Percentiles rank a stretch among this genome's conserved stretches.
These are phyloP conservation scores for Conticribra guillardii DNA, from an alignment of 108 stramenopile genomes.

Conservation along the genomic window DNA sequence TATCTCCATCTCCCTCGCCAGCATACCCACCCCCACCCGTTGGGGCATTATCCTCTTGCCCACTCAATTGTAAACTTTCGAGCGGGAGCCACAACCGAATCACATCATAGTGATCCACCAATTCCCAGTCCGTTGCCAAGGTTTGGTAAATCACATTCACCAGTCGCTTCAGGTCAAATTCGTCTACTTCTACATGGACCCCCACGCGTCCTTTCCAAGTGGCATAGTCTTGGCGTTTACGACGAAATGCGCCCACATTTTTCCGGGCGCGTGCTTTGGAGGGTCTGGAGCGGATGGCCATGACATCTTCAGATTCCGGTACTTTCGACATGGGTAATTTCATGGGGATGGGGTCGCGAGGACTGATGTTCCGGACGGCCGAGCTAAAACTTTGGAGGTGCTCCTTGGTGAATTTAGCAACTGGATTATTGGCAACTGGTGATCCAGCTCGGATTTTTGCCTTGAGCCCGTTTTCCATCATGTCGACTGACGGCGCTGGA, in stretches of 20 bases:
- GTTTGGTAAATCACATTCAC: conserved; percentile 42
- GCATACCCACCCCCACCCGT: conserved; percentile 35
- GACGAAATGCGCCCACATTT: conserved; percentile 52
- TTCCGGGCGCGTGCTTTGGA: conserved; percentile 36
- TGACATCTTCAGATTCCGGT: conserved; percentile 26
- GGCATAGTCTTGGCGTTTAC: conserved; percentile 43
- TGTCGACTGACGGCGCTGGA: no score
- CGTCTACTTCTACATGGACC: conserved; percentile 50
- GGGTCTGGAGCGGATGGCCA: conserved; percentile 19
- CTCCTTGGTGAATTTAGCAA: conserved; percentile 20
- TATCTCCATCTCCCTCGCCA: conserved; percentile 39
- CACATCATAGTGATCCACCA: conserved; percentile 52
- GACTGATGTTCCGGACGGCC: conserved; percentile 3
- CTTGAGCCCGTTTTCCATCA: background rate
- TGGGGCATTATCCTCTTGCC: conserved; percentile 25
- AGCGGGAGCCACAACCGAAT: conserved; percentile 47
- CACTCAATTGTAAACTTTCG: conserved; percentile 8
- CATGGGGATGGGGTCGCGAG: background rate
- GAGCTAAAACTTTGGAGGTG: conserved; percentile 18
- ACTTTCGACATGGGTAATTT: background rate
- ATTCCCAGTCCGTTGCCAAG: conserved; percentile 41
- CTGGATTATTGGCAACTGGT: background rate
- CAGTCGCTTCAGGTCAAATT: conserved; percentile 47
- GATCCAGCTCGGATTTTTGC: background rate
- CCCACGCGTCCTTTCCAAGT: conserved; percentile 55